A percentile compares a stretch with the other conserved stretches of the same genome.
Evolutionary conservation across 164 flowering plant genomes (phyloP).

Genomic region (Akebia trifoliata): DNA sequence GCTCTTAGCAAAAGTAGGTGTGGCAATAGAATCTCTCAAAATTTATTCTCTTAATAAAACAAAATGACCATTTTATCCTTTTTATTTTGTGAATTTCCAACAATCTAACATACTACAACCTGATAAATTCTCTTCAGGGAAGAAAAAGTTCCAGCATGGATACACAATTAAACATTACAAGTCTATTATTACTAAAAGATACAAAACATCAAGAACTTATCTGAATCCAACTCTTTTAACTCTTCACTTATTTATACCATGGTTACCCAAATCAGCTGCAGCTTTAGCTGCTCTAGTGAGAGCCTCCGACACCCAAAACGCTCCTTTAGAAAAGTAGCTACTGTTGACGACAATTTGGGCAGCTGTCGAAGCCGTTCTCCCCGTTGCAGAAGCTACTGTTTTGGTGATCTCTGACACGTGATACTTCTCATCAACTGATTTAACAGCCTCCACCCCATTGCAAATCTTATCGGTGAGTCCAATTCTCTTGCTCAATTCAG

Average conservation of each 20-base stretch:
- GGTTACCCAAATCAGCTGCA: constrained; percentile 67
- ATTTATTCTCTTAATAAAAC: no score
- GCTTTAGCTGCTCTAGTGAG: constrained; percentile 60
- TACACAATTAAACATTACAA: no score
- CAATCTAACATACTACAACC: no score
- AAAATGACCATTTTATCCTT: no score
- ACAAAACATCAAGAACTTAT: not conserved
- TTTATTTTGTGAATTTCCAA: no score
- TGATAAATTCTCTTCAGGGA: no score
- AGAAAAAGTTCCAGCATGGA: no score
- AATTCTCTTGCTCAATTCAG: constrained; percentile 56
- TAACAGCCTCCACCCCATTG: constrained; percentile 59
- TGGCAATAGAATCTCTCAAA: no score
- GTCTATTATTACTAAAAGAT: no score
- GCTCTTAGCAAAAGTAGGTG: no score
- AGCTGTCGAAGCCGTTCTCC: constrained; percentile 61
- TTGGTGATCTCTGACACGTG: constrained; percentile 47
- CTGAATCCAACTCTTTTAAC: not conserved
- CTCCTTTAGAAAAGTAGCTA: constrained; percentile 73
- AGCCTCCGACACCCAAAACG: constrained; percentile 76
- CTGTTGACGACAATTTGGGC: constrained; percentile 67
- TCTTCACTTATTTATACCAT: constrained; percentile 21
- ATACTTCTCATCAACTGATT: constrained; percentile 59
- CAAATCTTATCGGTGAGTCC: constrained; percentile 62
- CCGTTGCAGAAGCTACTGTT: constrained; percentile 52